Percentiles rank a stretch among this genome's conserved stretches.
phyloP scores from a whole-genome alignment of 768 basidiomycete species.

The Tulasnella sp. region DNA sequence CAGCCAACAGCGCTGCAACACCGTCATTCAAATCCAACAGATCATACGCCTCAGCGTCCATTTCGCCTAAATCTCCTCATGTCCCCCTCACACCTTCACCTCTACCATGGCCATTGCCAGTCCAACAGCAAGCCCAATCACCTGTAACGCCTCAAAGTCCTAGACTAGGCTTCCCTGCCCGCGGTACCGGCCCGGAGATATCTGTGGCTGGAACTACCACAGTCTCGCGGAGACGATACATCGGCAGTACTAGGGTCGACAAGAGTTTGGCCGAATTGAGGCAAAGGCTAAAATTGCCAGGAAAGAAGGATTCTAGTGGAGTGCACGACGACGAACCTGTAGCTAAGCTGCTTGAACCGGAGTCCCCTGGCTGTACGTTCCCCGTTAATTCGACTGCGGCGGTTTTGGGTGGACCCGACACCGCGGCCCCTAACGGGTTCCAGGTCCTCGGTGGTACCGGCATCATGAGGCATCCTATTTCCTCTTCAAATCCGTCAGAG shows the following conservation, averaged over 20 bases:
- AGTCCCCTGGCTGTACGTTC: no score
- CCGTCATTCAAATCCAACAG: no score
- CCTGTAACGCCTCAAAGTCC: not conserved
- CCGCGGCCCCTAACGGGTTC: no score
- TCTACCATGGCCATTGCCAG: not conserved
- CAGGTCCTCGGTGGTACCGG: not conserved
- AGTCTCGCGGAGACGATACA: not conserved
- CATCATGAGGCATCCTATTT: no score
- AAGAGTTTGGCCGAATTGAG: not conserved
- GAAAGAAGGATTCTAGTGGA: no score
- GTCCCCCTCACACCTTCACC: not conserved
- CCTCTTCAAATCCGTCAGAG: no score
- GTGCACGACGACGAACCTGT: no score
- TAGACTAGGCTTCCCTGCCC: not conserved
- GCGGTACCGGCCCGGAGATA: not conserved
- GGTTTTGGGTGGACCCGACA: no score
- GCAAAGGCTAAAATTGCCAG: conserved; percentile 10
- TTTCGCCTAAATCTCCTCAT: not conserved
- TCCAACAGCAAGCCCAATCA: not conserved
- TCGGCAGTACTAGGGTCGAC: conserved; percentile 1
- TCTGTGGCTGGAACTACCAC: not conserved
- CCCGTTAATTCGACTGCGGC: no score
- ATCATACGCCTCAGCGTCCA: not conserved
- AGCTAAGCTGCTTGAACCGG: no score
- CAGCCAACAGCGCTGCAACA: not conserved